Evolutionary conservation across 345 rosid species (phyloP).

Genomic region (Excoecaria cochinchinensis): DNA sequence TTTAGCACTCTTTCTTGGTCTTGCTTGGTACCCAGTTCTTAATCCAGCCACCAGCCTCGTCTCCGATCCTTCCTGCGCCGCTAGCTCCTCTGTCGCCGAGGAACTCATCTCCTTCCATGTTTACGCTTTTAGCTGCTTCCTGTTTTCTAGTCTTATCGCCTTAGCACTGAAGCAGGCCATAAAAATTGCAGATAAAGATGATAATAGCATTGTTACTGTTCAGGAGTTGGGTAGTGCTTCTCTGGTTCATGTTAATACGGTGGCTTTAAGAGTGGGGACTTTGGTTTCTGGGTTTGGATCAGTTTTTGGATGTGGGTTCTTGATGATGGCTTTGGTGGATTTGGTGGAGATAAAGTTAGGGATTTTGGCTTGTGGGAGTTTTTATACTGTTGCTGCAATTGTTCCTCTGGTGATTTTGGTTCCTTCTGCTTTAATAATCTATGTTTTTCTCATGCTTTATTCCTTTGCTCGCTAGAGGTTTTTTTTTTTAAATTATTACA

Average conservation of each 20-base stretch:
- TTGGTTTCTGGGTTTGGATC: conserved; percentile 66
- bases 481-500: background rate
- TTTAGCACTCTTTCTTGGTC: conserved; percentile 79
- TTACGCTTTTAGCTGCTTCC: conserved; percentile 75
- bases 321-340: conserved; percentile 68
- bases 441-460: conserved; percentile 56
- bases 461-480: conserved; percentile 48
- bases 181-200: conserved; percentile 27
- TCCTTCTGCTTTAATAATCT: conserved; percentile 57
- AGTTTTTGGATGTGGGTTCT: conserved; percentile 70
- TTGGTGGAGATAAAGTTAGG: conserved; percentile 85
- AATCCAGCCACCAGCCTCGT: conserved; percentile 28
- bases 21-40: conserved; percentile 42
- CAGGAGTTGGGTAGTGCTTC: conserved; percentile 19
- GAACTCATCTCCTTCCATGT: conserved; percentile 66
- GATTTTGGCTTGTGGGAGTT: conserved; percentile 52
- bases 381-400: conserved; percentile 57
- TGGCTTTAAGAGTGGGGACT: conserved; percentile 48
- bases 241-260: conserved; percentile 47
- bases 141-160: conserved; percentile 84
- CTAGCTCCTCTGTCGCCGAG: conserved; percentile 40
- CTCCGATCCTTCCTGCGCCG: conserved; percentile 37
- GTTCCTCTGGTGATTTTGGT: conserved; percentile 65
- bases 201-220: background rate
- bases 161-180: conserved; percentile 68